Evolutionary conservation across 768 basidiomycete species (phyloP).

Genomic region (Calocybe cyanea): DNA sequence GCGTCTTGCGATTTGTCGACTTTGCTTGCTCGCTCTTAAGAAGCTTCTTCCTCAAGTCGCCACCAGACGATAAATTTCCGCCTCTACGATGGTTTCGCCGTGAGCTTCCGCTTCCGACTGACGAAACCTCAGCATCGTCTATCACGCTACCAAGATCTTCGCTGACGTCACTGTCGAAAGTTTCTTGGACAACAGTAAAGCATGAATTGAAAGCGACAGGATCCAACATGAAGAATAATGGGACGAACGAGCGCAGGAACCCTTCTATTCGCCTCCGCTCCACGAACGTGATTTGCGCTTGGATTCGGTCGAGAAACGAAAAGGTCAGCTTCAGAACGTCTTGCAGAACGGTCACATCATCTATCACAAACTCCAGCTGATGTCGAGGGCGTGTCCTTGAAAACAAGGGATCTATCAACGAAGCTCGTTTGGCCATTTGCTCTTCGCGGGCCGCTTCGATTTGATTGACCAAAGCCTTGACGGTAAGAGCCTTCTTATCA

Average conservation of each 20-base stretch:
- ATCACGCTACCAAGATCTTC: conserved; percentile 40
- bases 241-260: conserved; percentile 72
- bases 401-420: conserved; percentile 50
- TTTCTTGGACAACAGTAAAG: conserved; percentile 58
- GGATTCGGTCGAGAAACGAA: conserved; percentile 87
- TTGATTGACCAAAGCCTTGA: conserved; percentile 76
- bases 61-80: conserved; percentile 30
- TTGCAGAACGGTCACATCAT: conserved; percentile 73
- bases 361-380: conserved; percentile 77
- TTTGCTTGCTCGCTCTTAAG: conserved; percentile 83
- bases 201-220: conserved; percentile 64
- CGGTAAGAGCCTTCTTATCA: conserved; percentile 81
- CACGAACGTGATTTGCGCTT: conserved; percentile 61
- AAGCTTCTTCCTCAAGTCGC: conserved; percentile 75
- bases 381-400: conserved; percentile 64
- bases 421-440: conserved; percentile 72
- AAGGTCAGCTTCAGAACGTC: conserved; percentile 87
- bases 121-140: conserved; percentile 36
- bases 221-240: conserved; percentile 76
- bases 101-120: conserved; percentile 36
- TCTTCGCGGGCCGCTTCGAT: conserved; percentile 83
- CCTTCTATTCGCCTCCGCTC: conserved; percentile 83
- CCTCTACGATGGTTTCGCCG: conserved; percentile 27
- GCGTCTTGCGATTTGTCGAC: conserved; percentile 56
- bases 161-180: conserved; percentile 51